phyloP scores from a whole-genome alignment of 345 rosid species.

The Geranium rotundifolium region DNA sequence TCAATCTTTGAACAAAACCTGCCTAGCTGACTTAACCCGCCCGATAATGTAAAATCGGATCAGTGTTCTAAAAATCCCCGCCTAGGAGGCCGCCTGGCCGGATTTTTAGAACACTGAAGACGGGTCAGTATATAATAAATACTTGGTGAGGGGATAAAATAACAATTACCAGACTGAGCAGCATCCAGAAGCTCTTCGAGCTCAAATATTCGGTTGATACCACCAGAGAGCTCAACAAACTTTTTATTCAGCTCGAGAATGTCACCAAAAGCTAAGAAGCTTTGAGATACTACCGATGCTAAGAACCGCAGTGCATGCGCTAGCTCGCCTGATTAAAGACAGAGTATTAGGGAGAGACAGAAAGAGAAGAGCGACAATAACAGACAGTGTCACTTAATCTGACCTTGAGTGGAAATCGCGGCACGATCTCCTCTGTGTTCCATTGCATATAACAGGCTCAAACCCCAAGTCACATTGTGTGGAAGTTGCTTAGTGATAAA shows the following conservation, averaged over 20 bases:
- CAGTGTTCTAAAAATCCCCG: too few relatives aligned
- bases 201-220: constrained; percentile 82
- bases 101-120: neutral
- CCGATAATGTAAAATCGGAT: too few relatives aligned
- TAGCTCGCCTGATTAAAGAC: constrained; percentile 61
- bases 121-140: neutral
- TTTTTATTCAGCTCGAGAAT: constrained; percentile 88
- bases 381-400: constrained; percentile 6
- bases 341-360: neutral
- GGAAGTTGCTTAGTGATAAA: constrained; percentile 97
- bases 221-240: constrained; percentile 86
- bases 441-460: constrained; percentile 88
- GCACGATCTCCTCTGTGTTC: constrained; percentile 93
- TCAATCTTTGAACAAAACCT: too few relatives aligned
- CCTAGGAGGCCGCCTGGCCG: too few relatives aligned
- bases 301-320: constrained; percentile 93
- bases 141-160: neutral
- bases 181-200: constrained; percentile 91
- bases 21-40: too few relatives aligned
- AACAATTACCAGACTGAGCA: constrained; percentile 62
- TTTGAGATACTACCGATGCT: constrained; percentile 96
- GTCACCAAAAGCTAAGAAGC: constrained; percentile 97
- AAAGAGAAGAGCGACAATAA: neutral
- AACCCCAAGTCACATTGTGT: constrained; percentile 92
- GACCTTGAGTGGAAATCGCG: constrained; percentile 75